A percentile compares a stretch with the other conserved stretches of the same genome.
These are phyloP conservation scores for Alternaria consortialis DNA, from an alignment of 2,329 filamentous ascomycete species.

Conservation along the genomic window DNA sequence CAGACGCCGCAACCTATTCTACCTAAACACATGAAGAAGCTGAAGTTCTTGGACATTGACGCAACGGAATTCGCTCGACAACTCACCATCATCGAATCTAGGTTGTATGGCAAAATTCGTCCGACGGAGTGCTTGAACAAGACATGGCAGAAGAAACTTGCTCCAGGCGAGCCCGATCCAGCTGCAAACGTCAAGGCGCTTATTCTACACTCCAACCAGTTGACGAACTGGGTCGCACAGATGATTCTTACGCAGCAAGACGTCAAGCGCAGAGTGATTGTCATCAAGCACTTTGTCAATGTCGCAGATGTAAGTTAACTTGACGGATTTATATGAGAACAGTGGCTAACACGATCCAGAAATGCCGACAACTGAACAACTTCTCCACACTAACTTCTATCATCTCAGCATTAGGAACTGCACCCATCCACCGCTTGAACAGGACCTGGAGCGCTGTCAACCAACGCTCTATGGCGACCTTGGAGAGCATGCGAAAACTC, in stretches of 20 bases:
- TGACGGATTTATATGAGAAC: background rate
- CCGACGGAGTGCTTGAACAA: constrained; percentile 97
- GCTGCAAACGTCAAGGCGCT: constrained; percentile 94
- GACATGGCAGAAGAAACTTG: constrained; percentile 97
- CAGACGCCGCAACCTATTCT: constrained; percentile 88
- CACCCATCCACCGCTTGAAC: constrained; percentile 91
- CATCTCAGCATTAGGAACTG: constrained; percentile 92
- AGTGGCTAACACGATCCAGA: constrained; percentile 63
- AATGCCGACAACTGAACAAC: constrained; percentile 93
- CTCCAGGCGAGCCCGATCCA: constrained; percentile 80
- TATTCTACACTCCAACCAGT: constrained; percentile 96
- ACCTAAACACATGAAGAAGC: constrained; percentile 99
- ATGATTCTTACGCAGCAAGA: constrained; percentile 97
- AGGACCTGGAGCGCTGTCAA: constrained; percentile 95
- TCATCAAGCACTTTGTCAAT: constrained; percentile 97
- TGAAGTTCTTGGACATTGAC: constrained; percentile 98
- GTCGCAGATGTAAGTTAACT: constrained; percentile 83
- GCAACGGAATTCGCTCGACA: constrained; percentile 96
- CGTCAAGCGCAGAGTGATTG: constrained; percentile 93
- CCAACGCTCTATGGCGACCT: constrained; percentile 77
- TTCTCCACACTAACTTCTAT: constrained; percentile 98
- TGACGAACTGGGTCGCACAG: constrained; percentile 99
- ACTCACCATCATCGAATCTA: constrained; percentile 94
- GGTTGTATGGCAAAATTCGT: constrained; percentile 93
- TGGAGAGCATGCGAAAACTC: constrained; percentile 91